Base-by-base conservation (phyloP, 192 early-diverging fungal genomes). In the Backusella tarrabulga region DNA sequence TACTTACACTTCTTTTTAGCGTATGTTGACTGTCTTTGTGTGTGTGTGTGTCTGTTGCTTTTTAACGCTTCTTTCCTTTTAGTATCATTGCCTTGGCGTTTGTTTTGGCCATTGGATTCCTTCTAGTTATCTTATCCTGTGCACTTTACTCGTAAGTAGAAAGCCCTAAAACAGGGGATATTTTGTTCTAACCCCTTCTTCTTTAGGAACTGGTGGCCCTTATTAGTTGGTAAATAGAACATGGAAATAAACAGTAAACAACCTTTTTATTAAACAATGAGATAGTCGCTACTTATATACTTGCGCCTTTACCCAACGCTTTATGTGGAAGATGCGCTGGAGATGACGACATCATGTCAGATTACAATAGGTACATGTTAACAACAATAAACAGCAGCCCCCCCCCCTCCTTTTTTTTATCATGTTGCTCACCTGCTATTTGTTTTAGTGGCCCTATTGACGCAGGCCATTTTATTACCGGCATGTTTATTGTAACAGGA, bases 101-200 rank as follows among this genome's bases (percentile, higher is more conserved):
- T 84, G 94, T 95, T 72, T 87, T 99, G 60, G 96, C 96, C 15
- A 83, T 88, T 71, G 97, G 97, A 34, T 96, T 97, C 76, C 87
- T 99, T 77, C 88, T 96, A 34, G 95, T 95, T 72, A 97, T 98
- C 80, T 90, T 99, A 70, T 98, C 97, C 15, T 97, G 96, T 78
- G 97, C 97, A 36, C 85, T 98, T 74, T 96, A 93, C 87, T 90
- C 85, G 94, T 95, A 86, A 72, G 88, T 19, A n/a, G 1, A 67
- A 5, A 34, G 6, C n/a, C 36, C 34, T 74, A 9, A 19, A 14
- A 44, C 4, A 44, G 15, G 42, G 11, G 11, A 40, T 44, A 21
- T 40, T 40, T 40, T 40, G 38, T 40, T 32, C 42, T 52, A 19
- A 56, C 40, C 12, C 32, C 32, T 60, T 54, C 74, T 19, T 29